phyloP scores from a whole-genome alignment of 805 yeast genomes.

The Saturnispora quitensis region DNA sequence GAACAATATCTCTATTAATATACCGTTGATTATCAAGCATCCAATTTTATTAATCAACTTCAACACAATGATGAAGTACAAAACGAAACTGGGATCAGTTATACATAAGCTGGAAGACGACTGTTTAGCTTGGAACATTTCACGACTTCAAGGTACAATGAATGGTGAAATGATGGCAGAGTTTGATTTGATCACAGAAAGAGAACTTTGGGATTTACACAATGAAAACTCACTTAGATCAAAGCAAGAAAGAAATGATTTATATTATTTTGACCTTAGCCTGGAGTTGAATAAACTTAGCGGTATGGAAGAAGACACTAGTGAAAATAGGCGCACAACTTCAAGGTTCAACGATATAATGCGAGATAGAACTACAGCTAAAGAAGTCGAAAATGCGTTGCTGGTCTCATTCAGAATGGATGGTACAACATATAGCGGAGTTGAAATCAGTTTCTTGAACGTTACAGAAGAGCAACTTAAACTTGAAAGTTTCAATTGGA shows the following conservation, averaged over 20 bases:
- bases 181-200: slow-evolving; percentile 21
- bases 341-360: slow-evolving; percentile 28
- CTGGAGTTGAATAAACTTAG: slow-evolving; percentile 23
- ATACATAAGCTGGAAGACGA: slow-evolving; percentile 62
- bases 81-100: slow-evolving; percentile 64
- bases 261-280: slow-evolving; percentile 24
- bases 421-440: slow-evolving; percentile 53
- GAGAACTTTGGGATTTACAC: slow-evolving; percentile 14
- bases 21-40: slow-evolving; percentile 41
- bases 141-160: slow-evolving; percentile 49
- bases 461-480: slow-evolving; percentile 57
- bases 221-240: slow-evolving; percentile 17
- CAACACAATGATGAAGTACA: slow-evolving; percentile 50
- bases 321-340: background rate
- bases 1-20: slow-evolving; percentile 44
- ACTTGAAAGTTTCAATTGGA: slow-evolving; percentile 65
- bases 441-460: slow-evolving; percentile 56
- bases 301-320: background rate
- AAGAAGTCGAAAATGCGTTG: slow-evolving; percentile 7
- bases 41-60: slow-evolving; percentile 29
- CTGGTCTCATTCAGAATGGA: slow-evolving; percentile 47
- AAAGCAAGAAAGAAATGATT: slow-evolving; percentile 27
- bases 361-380: slow-evolving; percentile 6
- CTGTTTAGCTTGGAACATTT: slow-evolving; percentile 64
- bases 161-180: slow-evolving; percentile 29